Percentiles rank a stretch among this genome's conserved stretches.
Conservation (phyloP, 306 rosid species). For the Psophocarpus tetragonolobus region DNA sequence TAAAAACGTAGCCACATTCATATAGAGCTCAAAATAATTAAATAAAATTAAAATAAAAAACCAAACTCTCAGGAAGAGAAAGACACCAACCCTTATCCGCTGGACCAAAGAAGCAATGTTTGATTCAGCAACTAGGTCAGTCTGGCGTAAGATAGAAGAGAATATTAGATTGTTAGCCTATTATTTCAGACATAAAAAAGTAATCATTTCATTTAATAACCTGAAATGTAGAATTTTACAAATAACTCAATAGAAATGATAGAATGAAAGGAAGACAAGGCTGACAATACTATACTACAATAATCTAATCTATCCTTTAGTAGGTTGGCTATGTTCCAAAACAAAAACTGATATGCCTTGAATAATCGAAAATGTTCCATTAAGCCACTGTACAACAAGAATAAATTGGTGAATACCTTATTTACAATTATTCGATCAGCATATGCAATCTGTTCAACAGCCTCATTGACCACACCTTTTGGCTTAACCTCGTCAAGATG, state of each 20-base stretch:
- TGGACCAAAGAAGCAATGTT: conserved; percentile 75
- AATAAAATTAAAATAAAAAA: neutral
- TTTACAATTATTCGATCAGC: conserved; percentile 95
- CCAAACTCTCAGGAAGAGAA: neutral
- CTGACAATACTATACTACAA: neutral
- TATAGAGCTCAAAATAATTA: conserved; percentile 27
- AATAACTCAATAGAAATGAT: neutral
- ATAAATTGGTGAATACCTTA: conserved; percentile 54
- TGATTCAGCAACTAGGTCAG: conserved; percentile 87
- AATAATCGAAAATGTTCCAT: conserved; percentile 23
- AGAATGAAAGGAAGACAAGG: neutral
- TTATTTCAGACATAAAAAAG: neutral
- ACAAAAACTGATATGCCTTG: neutral
- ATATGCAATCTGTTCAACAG: conserved; percentile 91
- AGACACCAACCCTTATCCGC: conserved; percentile 72
- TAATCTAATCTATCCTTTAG: neutral
- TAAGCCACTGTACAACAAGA: neutral
- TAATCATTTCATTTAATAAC: conserved; percentile 3
- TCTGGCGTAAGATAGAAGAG: conserved; percentile 50
- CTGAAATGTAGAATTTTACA: neutral
- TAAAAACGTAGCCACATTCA: conserved; percentile 7
- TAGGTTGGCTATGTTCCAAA: neutral
- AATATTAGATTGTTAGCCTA: conserved; percentile 38
- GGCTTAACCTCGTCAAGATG: conserved; percentile 94
- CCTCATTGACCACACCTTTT: conserved; percentile 86